Base-by-base conservation (phyloP, 768 basidiomycete genomes). In the Tricholoma sp. region DNA sequence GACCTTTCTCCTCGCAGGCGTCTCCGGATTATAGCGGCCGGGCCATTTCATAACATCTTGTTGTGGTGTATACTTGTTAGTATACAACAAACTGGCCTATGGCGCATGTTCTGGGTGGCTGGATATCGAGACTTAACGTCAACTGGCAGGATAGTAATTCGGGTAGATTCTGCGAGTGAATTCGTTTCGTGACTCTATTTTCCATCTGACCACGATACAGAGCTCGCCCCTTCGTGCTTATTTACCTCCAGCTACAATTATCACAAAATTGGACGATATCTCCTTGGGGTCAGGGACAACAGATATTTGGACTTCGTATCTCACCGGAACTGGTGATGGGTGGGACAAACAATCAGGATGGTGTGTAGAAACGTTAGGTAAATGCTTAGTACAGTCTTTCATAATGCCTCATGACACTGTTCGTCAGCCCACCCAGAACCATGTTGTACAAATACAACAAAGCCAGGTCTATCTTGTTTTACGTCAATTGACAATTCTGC, bases 41-140 rank as follows among this genome's bases (percentile, higher is more conserved):
- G 92, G 2, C 84, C 90, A 15, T 88, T 85, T 60, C 89, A 94
- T 68, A 95, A 94, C 64, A 65, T 91, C 10, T 56, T 84, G 4
- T 74, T 86, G 37, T 87, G 79, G 74, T 65, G 76, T 48, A 29
- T 82, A 6, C 70, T 88, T 15, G 57, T 74, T 2, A 59, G 70
- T 6, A 52, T 74, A 12, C 65, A 74, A n/a, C 70, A 70, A 55
- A 36, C 71, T 13, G 71, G 73, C 2, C 53, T 70, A 6, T 69
- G 69, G 0, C 54, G 65, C 34, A 54, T 71, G 9, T 65, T 72
- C 1, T 68, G 66, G 58, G 60, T 66, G 50, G 55, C 74, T 37
- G 80, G 77, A 4, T 93, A 89, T 65, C 68, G 63, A 18, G 82
- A 91, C 64, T 58, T 84, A 6, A 75, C 78, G 1, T 53, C 64